phyloP scores from a whole-genome alignment of 768 basidiomycete genomes.

The Mycena epipterygia region DNA sequence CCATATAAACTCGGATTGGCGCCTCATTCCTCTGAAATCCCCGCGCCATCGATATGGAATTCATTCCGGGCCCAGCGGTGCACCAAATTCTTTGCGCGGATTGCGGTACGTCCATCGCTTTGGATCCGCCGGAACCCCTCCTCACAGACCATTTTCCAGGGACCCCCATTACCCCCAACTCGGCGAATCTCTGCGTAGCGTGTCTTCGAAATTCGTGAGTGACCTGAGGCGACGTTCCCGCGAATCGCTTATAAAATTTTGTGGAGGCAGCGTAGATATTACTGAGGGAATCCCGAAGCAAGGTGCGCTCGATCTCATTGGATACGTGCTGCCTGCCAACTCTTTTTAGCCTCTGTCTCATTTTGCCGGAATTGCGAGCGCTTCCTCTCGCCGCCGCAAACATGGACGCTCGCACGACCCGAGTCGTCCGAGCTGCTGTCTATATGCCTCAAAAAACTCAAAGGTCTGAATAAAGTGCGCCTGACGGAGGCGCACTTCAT shows the following conservation, averaged over 20 bases:
- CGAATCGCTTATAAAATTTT: not conserved
- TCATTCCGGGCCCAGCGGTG: conserved; percentile 78
- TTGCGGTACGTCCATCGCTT: conserved; percentile 68
- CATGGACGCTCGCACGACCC: conserved; percentile 88
- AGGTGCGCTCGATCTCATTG: conserved; percentile 56
- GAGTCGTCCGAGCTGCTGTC: conserved; percentile 96
- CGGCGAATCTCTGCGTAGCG: conserved; percentile 91
- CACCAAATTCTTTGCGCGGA: conserved; percentile 92
- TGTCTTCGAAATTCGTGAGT: conserved; percentile 90
- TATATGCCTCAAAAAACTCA: conserved; percentile 94
- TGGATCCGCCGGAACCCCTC: not conserved
- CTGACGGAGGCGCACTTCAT: conserved; percentile 99
- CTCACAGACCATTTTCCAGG: conserved; percentile 56
- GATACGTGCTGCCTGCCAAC: not conserved
- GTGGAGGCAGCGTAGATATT: conserved; percentile 84
- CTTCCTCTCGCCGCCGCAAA: conserved; percentile 89
- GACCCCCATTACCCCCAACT: conserved; percentile 91
- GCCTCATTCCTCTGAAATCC: too few species aligned
- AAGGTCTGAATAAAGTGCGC: conserved; percentile 93
- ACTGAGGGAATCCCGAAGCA: conserved; percentile 98
- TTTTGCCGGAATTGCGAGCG: conserved; percentile 98
- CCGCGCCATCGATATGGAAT: conserved; percentile 73
- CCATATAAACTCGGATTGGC: too few species aligned
- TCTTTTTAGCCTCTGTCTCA: conserved; percentile 79
- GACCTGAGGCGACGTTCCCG: not conserved